Evolutionary conservation across 2,329 filamentous ascomycete genomes (phyloP), one percentile per base, ranked within the genome.

Genomic region (Alternaria alternata): DNA sequence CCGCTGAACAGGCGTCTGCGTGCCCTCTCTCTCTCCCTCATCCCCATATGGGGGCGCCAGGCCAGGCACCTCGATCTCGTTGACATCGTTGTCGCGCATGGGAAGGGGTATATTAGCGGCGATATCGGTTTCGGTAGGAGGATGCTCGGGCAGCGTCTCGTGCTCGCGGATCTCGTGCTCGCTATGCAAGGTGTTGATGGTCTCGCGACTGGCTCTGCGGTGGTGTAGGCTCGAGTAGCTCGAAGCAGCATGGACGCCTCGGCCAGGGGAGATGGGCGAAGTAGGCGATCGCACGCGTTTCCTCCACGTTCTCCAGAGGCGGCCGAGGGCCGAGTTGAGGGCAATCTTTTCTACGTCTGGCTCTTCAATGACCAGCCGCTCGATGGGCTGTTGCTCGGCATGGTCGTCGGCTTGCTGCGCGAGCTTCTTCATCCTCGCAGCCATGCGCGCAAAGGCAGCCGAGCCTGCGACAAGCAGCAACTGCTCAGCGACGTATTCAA

Each of bases 291-390:
- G 87, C 68, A 91, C 85, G 63, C 91, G 88, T 81, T 97, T 97
- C 80, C 95, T 93, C 95, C 95, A 99, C 26, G 92, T 91, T 69
- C 95, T 88, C 95, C 95, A 99, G 43, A 98, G 83, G 49, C 94
- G 86, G 20, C 95, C 95, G 1, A 99, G 82, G 3, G 92, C 94
- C 58, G 93, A 87, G 74, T 97, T 96, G 61, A 98, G 84, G 7
- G 94, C 94, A 65, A 98, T 87, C 68, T 94, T 92, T 75, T 98
- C 95, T 85, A 97, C 92, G 75, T 99, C 95, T 55, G 88, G 82
- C 71, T 98, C 94, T 71, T 96, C 92, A 26, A 99, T 89, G n/a
- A 94, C 83, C 54, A 96, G 85, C 16, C 88, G 87, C 63, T 92
- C 88, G 41, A 86, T 83, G 20, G 81, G 80, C 53, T 81, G 86